Evolutionary conservation across 2,329 filamentous ascomycete genomes (phyloP).

Genomic region (Colletotrichum tofieldiae): DNA sequence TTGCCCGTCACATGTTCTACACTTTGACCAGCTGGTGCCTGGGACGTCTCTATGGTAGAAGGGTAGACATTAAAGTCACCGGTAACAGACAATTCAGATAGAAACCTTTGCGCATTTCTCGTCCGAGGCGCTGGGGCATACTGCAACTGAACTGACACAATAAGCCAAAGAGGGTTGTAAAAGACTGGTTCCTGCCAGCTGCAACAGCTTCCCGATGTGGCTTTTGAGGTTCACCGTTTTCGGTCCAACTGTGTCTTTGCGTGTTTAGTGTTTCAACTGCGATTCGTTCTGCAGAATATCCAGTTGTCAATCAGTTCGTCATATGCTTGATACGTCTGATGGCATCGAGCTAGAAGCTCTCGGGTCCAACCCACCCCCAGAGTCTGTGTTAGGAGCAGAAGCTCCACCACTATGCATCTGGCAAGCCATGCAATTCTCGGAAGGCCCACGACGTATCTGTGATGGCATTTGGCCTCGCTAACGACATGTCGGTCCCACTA

Average conservation of each 20-base stretch:
- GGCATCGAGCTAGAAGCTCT: not conserved
- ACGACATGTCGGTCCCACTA: conserved; percentile 37
- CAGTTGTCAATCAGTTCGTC: not conserved
- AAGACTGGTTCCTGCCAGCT: not conserved
- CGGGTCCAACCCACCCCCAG: conserved; percentile 1
- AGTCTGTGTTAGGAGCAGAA: conserved; percentile 13
- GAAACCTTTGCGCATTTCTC: not conserved
- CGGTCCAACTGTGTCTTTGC: not conserved
- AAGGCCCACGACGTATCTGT: conserved; percentile 39
- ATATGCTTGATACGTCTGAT: not conserved
- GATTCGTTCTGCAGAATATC: not conserved
- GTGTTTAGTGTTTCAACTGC: not conserved
- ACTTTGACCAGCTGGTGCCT: not conserved
- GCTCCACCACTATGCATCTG: conserved; percentile 33
- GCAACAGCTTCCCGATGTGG: conserved; percentile 13
- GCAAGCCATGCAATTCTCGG: conserved; percentile 32
- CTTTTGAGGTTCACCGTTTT: not conserved
- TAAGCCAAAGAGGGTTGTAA: not conserved
- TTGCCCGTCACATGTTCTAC: not conserved
- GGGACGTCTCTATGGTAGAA: not conserved
- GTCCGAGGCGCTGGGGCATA: not conserved
- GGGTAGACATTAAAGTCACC: not conserved
- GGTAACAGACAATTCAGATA: not conserved
- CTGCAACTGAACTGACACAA: not conserved
- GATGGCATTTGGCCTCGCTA: conserved; percentile 41